Evolutionary conservation across 768 basidiomycete species (phyloP).

Genomic region (Hirschioporus abietinus): DNA sequence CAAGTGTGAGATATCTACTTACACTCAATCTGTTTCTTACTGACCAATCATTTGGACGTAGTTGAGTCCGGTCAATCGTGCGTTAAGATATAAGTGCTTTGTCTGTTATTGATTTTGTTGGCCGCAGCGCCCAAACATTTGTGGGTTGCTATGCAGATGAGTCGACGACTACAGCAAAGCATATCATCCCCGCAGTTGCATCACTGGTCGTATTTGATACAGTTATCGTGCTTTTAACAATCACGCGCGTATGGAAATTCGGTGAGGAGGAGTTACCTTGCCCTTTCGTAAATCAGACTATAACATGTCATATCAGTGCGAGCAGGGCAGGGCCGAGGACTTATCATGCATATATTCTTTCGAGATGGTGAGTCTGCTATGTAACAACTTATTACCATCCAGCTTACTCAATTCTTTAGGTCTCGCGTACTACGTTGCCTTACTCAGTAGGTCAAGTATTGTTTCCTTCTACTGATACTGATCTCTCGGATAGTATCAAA

Average conservation of each 20-base stretch:
- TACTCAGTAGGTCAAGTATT: not conserved
- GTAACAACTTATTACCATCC: not conserved
- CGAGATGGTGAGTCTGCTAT: not conserved
- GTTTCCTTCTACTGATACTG: not conserved
- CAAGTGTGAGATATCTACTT: not conserved
- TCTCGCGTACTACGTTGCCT: not conserved
- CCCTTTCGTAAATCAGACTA: no score
- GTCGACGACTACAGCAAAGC: not conserved
- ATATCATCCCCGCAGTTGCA: not conserved
- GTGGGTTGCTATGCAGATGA: not conserved
- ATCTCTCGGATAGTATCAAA: not conserved
- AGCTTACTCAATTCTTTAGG: not conserved
- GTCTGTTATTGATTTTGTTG: not conserved
- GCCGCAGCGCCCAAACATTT: not conserved
- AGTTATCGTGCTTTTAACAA: not conserved
- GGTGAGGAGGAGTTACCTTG: not conserved
- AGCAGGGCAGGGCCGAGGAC: not conserved
- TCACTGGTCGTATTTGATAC: not conserved
- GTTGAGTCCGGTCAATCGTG: not conserved
- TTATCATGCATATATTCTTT: not conserved
- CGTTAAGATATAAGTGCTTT: not conserved
- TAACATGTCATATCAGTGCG: no score
- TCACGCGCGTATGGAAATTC: not conserved
- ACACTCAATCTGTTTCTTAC: not conserved
- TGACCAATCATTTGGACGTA: not conserved